Evolutionary conservation across 208 protist genomes (phyloP).

Genomic region (Novymonas esmeraldas): DNA sequence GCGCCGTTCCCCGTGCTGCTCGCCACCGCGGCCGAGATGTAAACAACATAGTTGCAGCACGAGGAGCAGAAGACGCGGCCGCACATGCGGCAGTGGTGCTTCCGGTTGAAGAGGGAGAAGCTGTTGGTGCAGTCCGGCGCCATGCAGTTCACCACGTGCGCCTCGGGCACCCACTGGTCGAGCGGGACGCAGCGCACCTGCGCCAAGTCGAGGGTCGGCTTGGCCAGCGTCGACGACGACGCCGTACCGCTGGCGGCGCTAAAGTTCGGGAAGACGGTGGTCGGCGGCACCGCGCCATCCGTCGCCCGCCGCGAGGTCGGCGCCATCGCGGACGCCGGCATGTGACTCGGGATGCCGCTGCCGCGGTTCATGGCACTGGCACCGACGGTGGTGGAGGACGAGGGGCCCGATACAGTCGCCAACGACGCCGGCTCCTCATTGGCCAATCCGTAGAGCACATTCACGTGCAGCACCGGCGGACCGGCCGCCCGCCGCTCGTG

Average conservation of each 20-base stretch:
- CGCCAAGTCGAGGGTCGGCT: conserved; percentile 58
- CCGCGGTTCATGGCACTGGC: neutral
- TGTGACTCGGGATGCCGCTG: neutral
- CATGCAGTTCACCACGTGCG: conserved; percentile 83
- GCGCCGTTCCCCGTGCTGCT: neutral
- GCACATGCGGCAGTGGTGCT: conserved; percentile 81
- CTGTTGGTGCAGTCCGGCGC: conserved; percentile 71
- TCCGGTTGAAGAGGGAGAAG: conserved; percentile 85
- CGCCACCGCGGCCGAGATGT: conserved; percentile 8
- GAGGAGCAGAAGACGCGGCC: conserved; percentile 78
- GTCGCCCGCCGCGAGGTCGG: neutral
- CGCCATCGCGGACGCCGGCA: neutral
- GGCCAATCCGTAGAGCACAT: conserved; percentile 10
- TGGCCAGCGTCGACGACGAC: conserved; percentile 36
- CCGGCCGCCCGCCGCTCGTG: neutral
- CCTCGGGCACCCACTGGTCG: conserved; percentile 74
- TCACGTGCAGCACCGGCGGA: conserved; percentile 19
- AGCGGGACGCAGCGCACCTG: conserved; percentile 60
- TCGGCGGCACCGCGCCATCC: neutral
- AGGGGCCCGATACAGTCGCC: neutral
- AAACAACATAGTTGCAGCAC: conserved; percentile 57
- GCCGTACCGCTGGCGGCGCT: neutral
- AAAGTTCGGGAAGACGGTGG: neutral
- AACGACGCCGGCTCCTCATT: neutral
- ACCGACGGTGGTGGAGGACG: conserved; percentile 2